Conservation (phyloP, 2,329 filamentous ascomycete genomes). For the Dendrostoma leiphaemia region DNA sequence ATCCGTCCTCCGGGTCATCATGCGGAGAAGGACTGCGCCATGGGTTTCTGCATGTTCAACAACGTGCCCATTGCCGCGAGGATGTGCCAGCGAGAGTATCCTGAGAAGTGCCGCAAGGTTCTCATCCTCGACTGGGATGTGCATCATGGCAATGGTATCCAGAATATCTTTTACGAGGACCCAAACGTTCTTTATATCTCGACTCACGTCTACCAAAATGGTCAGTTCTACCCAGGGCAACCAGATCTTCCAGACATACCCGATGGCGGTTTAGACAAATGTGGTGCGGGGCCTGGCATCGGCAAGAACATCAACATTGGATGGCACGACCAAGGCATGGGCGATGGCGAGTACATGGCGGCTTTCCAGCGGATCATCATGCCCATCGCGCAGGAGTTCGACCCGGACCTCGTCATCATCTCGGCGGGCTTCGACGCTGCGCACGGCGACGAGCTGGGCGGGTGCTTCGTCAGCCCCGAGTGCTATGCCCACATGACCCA, state of each 20-base stretch:
- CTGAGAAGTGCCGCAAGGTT: conserved; percentile 79
- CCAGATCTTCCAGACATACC: conserved; percentile 56
- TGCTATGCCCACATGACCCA: conserved; percentile 99
- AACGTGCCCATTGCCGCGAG: conserved; percentile 93
- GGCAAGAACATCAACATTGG: conserved; percentile 67
- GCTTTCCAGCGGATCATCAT: conserved; percentile 96
- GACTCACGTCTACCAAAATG: conserved; percentile 82
- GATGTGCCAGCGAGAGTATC: conserved; percentile 80
- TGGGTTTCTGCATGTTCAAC: conserved; percentile 98
- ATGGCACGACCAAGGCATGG: conserved; percentile 75
- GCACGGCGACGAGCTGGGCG: conserved; percentile 86
- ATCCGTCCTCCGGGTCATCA: conserved; percentile 95
- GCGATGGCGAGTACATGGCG: conserved; percentile 93
- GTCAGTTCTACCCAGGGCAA: conserved; percentile 78
- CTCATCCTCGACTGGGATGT: conserved; percentile 92
- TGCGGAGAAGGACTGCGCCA: conserved; percentile 79
- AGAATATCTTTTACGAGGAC: conserved; percentile 94
- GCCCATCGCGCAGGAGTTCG: conserved; percentile 91
- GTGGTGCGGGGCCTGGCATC: conserved; percentile 52
- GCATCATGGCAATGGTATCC: conserved; percentile 84
- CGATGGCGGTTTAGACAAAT: conserved; percentile 61
- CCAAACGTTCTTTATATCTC: conserved; percentile 96
- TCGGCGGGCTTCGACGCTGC: conserved; percentile 96
- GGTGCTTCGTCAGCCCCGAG: conserved; percentile 84
- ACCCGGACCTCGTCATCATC: conserved; percentile 91